Base-by-base conservation (phyloP, 2,329 filamentous ascomycete genomes). In the Alternaria burnsii region DNA sequence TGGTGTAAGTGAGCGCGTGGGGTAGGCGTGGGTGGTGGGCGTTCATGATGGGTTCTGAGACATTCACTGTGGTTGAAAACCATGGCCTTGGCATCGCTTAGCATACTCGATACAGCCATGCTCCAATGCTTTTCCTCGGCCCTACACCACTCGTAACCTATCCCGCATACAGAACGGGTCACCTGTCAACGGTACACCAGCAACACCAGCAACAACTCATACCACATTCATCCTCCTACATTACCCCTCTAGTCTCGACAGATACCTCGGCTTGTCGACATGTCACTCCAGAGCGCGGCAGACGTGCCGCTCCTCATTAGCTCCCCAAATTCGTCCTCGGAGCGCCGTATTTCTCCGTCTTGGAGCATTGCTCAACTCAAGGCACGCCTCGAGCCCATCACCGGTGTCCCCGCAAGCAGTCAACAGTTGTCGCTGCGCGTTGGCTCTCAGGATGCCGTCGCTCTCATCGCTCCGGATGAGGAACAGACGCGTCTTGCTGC, bases 311-410 rank as follows among this genome's bases (percentile, higher is more conserved):
- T 95, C 71, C 85, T 89, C 65, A 87, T 95, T 73, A 86, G 86
- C 62, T 94, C 91, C 52, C 89, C 92, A 62, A 91, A 90, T 79
- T 85, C 91, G 48, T 87, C 89, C 50, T 94, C 93, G 52, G 95
- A 99, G 82, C 91, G 94, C 63, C 92, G 95, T 69, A 89, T 98
- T 77, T 94, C 92, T 26, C 94, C 94, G 14, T 90, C 94, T 69
- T 99, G 95, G 95, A 90, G 90, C 63, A 90, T 99, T 75, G 84
- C 86, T 56, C 89, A 92, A 72, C 86, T 98, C 71, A 97, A 94
- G 82, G 81, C 85, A 54, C 96, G 95, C 79, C 88, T 99, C 52
- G 94, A 98, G 80, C 91, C 93, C 63, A 89, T 98, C 80, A 98
- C 94, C 2, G 95, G 95, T 63, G 89, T 98, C 38, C 94, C 95